Base-by-base conservation (phyloP, 2,329 filamentous ascomycete species). In the Alternaria triticimaculans region DNA sequence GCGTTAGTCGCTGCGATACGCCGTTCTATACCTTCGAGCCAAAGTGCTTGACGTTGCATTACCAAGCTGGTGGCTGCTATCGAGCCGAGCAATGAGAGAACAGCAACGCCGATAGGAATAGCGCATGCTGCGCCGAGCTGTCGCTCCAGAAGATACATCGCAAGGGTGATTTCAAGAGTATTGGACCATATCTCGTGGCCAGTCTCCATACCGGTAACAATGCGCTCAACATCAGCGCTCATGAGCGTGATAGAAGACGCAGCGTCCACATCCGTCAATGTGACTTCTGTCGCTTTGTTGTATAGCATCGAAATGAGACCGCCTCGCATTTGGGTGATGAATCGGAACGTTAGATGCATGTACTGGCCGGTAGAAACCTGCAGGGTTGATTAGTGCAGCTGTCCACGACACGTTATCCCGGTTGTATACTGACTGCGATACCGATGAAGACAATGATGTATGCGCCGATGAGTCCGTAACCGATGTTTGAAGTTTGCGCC, bases 81-180 rank as follows among this genome's bases (percentile, higher is more conserved):
- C 6, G 77, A 79, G 4, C 72, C 75, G 9, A 70, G 57, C 58
- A 74, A 44, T 60, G 68, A 71, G 51, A 71, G 58, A 9, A 82
- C 50, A 0, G 85, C 82, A 3, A 85, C 75, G 0, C 81, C 78
- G 6, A 88, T 77, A 0, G 86, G 85, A 0, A 83, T 82, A 0
- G 82, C 71, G 43, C 84, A 87, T 0, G 84, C 84, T 0, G 78
- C 73, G 0, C 86, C 85, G 1, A 88, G 68, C 51, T 85, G 80
- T 5, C 67, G 68, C 20, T 86, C 76, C 0, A 88, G 75, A 0
- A 87, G 76, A 71, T 80, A 87, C 51, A 82, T 81, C 0, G 82
- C 82, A 2, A 87, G 57, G 5, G 70, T 80, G 5, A 84, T 79
- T 63, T 87, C 81, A 1, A 85, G 63, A 0, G 76, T 55, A 43